Base-by-base conservation (phyloP, 2,329 filamentous ascomycete species). In the Claviceps maximensis region DNA sequence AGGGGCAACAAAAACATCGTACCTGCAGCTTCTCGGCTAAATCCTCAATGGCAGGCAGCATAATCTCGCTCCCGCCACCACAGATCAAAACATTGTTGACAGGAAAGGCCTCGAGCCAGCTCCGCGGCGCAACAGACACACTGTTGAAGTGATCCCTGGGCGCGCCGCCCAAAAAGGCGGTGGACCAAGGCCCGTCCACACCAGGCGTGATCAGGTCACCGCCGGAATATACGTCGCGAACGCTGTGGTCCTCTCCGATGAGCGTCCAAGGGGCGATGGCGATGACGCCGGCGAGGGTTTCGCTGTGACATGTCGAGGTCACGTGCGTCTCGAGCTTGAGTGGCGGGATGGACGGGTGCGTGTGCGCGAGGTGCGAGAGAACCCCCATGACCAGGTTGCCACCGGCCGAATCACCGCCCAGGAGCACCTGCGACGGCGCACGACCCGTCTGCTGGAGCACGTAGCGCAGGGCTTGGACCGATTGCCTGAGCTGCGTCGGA, bases 341-440 rank as follows among this genome's bases (percentile, higher is more conserved):
- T 46, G 50, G 53, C n/a, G 33, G 31, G 13, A 61, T 61, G 46
- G 57, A 48, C 6, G 54, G 53, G 36, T 61, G 59, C 9, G 51
- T 50, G 31, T 61, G 59, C 27, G 56, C 55, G 5, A 60, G 49
- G 50, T 61, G 59, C 8, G 58, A 59, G 21, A 61, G 53, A 17
- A 61, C 57, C 29, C 57, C 59, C 19, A 60, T 36, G 38, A 51
- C 56, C 13, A 61, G 51, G 41, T 60, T 60, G 13, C 55, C 59
- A 44, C 59, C 59, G 1, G 59, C 59, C 2, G 59, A 61, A 47
- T 61, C 59, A 38, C 59, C 59, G 45, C 57, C 59, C 12, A 60
- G 50, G 8, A 59, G 47, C 2, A 60, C 54, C 23, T 54, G 53
- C 7, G 48, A 46, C 4, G 59, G 58, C 13, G 46, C 47, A 2